Base-by-base conservation (phyloP, 306 rosid species). In the Neltuma alba region DNA sequence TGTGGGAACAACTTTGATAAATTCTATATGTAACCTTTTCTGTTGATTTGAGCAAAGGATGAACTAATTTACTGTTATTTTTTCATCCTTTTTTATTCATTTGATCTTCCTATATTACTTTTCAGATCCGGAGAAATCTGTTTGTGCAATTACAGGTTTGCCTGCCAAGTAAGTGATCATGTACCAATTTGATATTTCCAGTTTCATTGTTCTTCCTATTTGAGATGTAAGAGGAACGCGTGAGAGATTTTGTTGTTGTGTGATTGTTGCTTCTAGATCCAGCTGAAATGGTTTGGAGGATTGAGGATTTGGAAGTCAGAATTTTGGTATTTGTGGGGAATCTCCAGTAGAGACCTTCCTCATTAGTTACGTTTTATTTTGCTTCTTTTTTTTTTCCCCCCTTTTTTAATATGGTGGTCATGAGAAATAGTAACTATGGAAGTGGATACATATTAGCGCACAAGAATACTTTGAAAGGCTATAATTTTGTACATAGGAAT, bases 121-220 rank as follows among this genome's bases (percentile, higher is more conserved):
- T 85, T 60, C 94, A 91, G 98, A 91, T 88, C 99, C 96, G 23
- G 91, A 91, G 79, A 89, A 91, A 82, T 86, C 93, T 80, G 92
- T 90, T 62, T 95, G 97, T 78, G 86, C 86, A 25, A 84, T 91
- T 78, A 93, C 96, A 73, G 98, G 99, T 79, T 93, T 93, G 89
- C 98, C 97, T 76, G 96, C 99, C 76, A 90, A 85, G 99, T 95
- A 91, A 90, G 99, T 76, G 37, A 86, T 79, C 78, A 60, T 70
- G 78, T 68, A 40, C 72, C 61, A 45, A 48, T 80, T 42, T 73
- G 76, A 66, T 68, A 61, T 78, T 79, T 78, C 76, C 45, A 71
- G 38, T 28, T 38, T 50, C 37, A 40, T 68, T 71, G 18, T 74
- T 69, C 37, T 30, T 76, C 14, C 67, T 70, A 12, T 45, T 61